Evolutionary conservation across 2,329 filamentous ascomycete genomes (phyloP).

Genomic region (Harringtonia lauricola): DNA sequence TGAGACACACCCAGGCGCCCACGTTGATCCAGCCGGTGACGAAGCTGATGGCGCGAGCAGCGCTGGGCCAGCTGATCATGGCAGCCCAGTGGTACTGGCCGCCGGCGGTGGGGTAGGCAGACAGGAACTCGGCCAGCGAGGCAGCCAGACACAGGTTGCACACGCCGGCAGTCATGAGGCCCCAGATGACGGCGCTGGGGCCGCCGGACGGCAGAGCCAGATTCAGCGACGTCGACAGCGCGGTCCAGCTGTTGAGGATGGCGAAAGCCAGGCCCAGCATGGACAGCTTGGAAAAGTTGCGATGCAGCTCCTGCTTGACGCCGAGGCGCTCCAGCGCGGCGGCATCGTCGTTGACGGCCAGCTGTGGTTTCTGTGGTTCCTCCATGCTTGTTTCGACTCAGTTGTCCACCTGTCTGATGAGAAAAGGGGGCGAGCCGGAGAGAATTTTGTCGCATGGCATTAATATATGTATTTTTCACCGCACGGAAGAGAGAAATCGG

Average conservation of each 20-base stretch:
- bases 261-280: conserved; percentile 37
- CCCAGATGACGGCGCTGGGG: conserved; percentile 60
- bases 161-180: conserved; percentile 48
- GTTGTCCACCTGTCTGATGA: not conserved
- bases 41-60: conserved; percentile 54
- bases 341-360: conserved; percentile 18
- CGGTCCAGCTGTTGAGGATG: conserved; percentile 40
- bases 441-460: too few species aligned
- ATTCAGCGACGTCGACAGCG: conserved; percentile 33
- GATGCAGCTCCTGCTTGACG: conserved; percentile 36
- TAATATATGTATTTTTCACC: not conserved
- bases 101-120: conserved; percentile 48
- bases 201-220: conserved; percentile 58
- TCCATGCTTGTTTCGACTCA: not conserved
- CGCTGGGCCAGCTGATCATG: conserved; percentile 46
- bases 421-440: too few species aligned
- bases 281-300: conserved; percentile 36
- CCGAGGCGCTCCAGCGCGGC: conserved; percentile 31
- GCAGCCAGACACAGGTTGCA: conserved; percentile 61
- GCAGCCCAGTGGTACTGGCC: conserved; percentile 67
- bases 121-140: conserved; percentile 61
- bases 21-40: conserved; percentile 64
- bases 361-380: not conserved
- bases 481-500: not conserved
- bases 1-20: conserved; percentile 60